Evolutionary conservation across 495 filamentous ascomycete genomes (phyloP), one percentile per base, ranked within the genome.

Genomic region (Neurospora pannonica): DNA sequence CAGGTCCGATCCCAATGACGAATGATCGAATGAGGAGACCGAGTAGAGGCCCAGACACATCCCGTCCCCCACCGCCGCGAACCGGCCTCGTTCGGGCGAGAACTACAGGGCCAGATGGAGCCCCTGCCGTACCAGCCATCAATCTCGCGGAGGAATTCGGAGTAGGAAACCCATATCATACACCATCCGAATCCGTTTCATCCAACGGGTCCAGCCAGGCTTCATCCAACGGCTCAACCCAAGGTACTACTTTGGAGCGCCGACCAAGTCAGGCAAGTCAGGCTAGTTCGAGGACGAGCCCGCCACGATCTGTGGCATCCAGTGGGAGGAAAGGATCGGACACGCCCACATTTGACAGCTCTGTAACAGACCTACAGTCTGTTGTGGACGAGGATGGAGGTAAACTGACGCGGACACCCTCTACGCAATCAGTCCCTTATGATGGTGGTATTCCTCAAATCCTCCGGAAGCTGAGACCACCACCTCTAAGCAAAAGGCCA

Each of bases 221-320:
- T 28, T 67, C 54, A 17, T 19, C 28, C 24, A 17, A 67, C 7
- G 54, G 24, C 11, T 67, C 54, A 19, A 34, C 24, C 54, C 54
- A 67, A 34, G 54, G 24, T 34, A 67, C 24, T 36, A 34, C 28
- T 8, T 17, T 9, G 54, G 77, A 80, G 19, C 80, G 91, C 24
- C 83, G 89, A 10, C 84, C 84, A 1, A 89, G 90, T 74, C 91
- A 90, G 79, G 86, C 89, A 4, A 89, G 90, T 73, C 91, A 90
- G 80, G 86, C 89, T 3, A 95, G 92, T 77, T 94, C 93, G 4
- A 86, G 89, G 71, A 93, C 93, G 5, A 97, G 87, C 75, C 89
- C 88, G 1, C 84, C 88, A 8, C 80, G 82, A 38, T 87, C 86
- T 21, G 71, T 84, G n/a, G 71, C 71, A 10, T 84, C 85, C 40